A percentile compares a stretch with the other conserved stretches of the same genome.
Conservation (phyloP, 176 grass and related monocot genomes). For the Poa pratensis region DNA sequence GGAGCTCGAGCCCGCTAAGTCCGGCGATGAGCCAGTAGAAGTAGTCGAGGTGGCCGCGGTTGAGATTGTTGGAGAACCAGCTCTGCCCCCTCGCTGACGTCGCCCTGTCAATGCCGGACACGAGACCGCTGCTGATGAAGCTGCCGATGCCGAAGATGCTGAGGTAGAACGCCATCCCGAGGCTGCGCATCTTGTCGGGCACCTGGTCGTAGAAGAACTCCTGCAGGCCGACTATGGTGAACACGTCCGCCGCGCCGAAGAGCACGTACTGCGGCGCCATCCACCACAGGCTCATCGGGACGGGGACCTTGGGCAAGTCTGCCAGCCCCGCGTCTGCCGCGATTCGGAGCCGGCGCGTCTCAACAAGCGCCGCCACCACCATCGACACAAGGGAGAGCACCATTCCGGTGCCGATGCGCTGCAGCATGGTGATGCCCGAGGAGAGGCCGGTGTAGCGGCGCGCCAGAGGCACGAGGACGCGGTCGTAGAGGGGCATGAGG, state of each 20-base stretch:
- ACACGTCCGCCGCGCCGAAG: constrained; percentile 59
- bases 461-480: constrained; percentile 47
- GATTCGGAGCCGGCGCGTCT: constrained; percentile 43
- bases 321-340: constrained; percentile 51
- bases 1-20: constrained; percentile 51
- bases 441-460: constrained; percentile 41
- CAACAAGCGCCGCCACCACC: constrained; percentile 59
- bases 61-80: constrained; percentile 61
- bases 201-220: constrained; percentile 92
- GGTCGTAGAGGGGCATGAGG: constrained; percentile 62
- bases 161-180: constrained; percentile 54
- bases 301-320: constrained; percentile 8
- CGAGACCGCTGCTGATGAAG: constrained; percentile 55
- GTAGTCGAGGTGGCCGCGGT: constrained; percentile 55
- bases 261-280: constrained; percentile 70
- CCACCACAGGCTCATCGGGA: constrained; percentile 91
- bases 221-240: constrained; percentile 66
- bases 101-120: constrained; percentile 38
- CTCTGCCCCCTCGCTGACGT: constrained; percentile 37
- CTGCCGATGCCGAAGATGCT: constrained; percentile 55
- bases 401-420: constrained; percentile 68
- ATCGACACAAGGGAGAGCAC: constrained; percentile 62
- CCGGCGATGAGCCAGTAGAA: constrained; percentile 58
- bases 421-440: constrained; percentile 70
- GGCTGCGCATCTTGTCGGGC: constrained; percentile 53